Evolutionary conservation across 305 asterid genomes (phyloP).

Genomic region (Fraxinus sp.): DNA sequence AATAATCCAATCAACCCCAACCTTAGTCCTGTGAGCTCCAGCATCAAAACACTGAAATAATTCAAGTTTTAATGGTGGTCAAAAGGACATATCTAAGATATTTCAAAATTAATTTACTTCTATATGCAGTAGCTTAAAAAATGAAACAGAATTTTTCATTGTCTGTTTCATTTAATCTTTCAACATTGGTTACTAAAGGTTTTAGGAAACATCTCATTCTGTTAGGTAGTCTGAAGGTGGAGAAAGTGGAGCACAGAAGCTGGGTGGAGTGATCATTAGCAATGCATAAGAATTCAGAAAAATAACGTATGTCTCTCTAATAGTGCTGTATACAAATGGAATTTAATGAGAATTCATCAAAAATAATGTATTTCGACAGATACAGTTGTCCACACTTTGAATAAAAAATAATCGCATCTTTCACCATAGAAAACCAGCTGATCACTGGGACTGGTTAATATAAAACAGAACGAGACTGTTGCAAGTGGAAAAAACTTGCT

Average conservation of each 20-base stretch:
- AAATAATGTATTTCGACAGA: not conserved
- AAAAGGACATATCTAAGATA: not conserved
- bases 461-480: not conserved
- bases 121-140: not conserved
- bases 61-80: constrained; percentile 5
- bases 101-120: not conserved
- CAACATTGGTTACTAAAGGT: not conserved
- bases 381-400: not conserved
- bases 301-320: not conserved
- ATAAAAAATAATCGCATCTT: not conserved
- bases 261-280: not conserved
- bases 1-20: constrained; percentile 64
- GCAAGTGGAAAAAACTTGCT: not conserved
- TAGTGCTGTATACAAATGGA: not conserved
- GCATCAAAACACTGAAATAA: constrained; percentile 44
- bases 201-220: not conserved
- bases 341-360: not conserved
- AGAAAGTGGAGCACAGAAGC: not conserved
- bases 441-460: not conserved
- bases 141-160: not conserved
- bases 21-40: constrained; percentile 62
- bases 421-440: not conserved
- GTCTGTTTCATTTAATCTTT: not conserved
- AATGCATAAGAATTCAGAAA: not conserved
- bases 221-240: not conserved